Conservation (phyloP, 2,329 filamentous ascomycete genomes). For the Cytospora paraplurivora region DNA sequence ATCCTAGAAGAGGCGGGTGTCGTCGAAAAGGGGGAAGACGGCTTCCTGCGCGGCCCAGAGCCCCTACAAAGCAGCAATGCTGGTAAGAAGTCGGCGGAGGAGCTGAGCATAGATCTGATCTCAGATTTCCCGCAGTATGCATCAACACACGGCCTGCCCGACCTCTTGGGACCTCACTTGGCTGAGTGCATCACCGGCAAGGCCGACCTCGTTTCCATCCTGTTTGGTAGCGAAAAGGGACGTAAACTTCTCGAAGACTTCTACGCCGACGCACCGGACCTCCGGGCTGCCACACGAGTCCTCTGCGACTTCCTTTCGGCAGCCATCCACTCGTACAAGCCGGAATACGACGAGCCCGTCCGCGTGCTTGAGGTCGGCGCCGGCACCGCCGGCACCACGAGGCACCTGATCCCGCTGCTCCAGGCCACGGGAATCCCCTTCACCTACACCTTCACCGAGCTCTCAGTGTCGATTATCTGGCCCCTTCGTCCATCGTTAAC, state of each 20-base stretch:
- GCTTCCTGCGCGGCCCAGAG: not conserved
- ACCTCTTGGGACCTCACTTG: constrained; percentile 38
- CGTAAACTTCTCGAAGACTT: constrained; percentile 38
- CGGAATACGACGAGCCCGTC: constrained; percentile 28
- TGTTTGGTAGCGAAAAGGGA: constrained; percentile 40
- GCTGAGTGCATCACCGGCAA: constrained; percentile 42
- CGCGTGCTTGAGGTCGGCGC: constrained; percentile 47
- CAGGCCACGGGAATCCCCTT: constrained; percentile 32
- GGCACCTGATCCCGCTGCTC: constrained; percentile 36
- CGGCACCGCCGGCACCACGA: constrained; percentile 47
- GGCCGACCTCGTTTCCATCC: constrained; percentile 40
- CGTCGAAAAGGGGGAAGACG: not conserved
- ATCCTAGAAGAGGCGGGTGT: constrained; percentile 3
- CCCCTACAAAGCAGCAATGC: constrained; percentile 24
- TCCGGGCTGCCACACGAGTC: constrained; percentile 30
- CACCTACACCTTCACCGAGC: constrained; percentile 47
- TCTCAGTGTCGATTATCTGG: constrained; percentile 70
- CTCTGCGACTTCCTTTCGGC: constrained; percentile 18
- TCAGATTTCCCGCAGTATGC: constrained; percentile 35
- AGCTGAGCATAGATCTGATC: not conserved
- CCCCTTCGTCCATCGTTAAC: constrained; percentile 67
- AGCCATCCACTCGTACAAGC: no score
- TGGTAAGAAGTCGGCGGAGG: no score
- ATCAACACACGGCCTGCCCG: constrained; percentile 37
- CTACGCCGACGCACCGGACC: constrained; percentile 38